Evolutionary conservation across 2,329 filamentous ascomycete species (phyloP).

Genomic region (Albifimbria verrucaria): DNA sequence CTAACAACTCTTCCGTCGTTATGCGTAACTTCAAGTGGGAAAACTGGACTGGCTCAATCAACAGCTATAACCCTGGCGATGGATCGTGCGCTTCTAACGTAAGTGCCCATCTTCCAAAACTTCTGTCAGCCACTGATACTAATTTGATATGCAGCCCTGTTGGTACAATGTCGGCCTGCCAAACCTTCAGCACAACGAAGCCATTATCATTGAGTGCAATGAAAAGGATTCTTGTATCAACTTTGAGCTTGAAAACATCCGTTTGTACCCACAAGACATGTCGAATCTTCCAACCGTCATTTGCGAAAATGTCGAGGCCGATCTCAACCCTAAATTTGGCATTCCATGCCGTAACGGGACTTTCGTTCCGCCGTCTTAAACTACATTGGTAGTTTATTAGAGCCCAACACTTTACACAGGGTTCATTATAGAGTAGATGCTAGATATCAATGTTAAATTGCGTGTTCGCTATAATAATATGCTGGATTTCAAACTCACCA

Average conservation of each 20-base stretch:
- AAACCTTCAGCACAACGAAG: neutral
- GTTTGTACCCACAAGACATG: neutral
- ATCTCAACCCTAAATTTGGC: neutral
- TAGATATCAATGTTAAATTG: too few relatives aligned
- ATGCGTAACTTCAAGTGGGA: neutral
- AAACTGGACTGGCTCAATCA: neutral
- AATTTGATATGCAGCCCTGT: neutral
- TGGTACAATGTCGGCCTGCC: neutral
- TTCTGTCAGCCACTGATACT: neutral
- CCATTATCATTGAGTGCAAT: neutral
- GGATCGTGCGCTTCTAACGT: neutral
- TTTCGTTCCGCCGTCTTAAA: neutral
- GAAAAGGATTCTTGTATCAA: neutral
- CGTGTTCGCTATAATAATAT: too few relatives aligned
- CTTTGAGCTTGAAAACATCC: neutral
- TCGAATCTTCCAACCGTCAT: neutral
- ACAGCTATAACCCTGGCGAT: neutral
- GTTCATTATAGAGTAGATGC: too few relatives aligned
- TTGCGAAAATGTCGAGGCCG: neutral
- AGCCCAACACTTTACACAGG: too few relatives aligned
- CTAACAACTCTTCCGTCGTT: neutral
- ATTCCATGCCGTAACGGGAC: neutral
- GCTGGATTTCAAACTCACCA: too few relatives aligned
- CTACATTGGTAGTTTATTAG: neutral
- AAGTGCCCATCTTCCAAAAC: neutral